A percentile compares a stretch with the other conserved stretches of the same genome.
These are phyloP conservation scores for Sugiyamaella americana DNA, from an alignment of 805 yeast species.

Conservation along the genomic window DNA sequence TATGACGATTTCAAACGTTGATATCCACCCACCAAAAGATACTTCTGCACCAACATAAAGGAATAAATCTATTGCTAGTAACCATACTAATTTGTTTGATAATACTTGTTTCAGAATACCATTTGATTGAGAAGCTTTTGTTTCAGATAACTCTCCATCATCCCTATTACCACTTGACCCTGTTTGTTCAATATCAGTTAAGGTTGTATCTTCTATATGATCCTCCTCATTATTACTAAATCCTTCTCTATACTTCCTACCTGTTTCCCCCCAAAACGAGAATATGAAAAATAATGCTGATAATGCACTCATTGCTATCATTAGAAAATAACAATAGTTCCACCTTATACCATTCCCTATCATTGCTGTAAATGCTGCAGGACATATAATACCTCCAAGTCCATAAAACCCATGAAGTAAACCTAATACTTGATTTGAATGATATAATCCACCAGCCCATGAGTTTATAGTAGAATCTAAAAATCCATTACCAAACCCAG, in stretches of 20 bases:
- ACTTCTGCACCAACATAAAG: slow-evolving; percentile 68
- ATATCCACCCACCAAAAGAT: slow-evolving; percentile 64
- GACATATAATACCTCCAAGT: slow-evolving; percentile 62
- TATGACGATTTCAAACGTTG: slow-evolving; percentile 52
- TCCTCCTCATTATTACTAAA: slow-evolving; percentile 7
- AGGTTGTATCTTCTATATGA: background rate
- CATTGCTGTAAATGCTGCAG: slow-evolving; percentile 56
- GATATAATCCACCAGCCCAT: slow-evolving; percentile 42
- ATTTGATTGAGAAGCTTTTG: background rate
- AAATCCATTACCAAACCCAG: slow-evolving; percentile 52
- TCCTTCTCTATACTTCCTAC: slow-evolving; percentile 7
- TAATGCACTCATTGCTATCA: slow-evolving; percentile 36
- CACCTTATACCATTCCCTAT: slow-evolving; percentile 44
- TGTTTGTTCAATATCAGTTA: background rate
- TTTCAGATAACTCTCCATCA: background rate
- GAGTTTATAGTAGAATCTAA: slow-evolving; percentile 51
- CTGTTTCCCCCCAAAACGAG: slow-evolving; percentile 38
- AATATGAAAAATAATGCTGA: slow-evolving; percentile 33
- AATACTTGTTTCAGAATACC: slow-evolving; percentile 3
- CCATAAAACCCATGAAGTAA: slow-evolving; percentile 66
- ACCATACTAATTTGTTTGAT: slow-evolving; percentile 28
- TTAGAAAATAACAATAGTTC: slow-evolving; percentile 48
- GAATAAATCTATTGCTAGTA: slow-evolving; percentile 48
- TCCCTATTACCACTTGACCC: background rate
- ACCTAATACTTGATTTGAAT: slow-evolving; percentile 56